phyloP scores from a whole-genome alignment of 1,284 basidiomycete genomes.

The Xanthoconium separans region DNA sequence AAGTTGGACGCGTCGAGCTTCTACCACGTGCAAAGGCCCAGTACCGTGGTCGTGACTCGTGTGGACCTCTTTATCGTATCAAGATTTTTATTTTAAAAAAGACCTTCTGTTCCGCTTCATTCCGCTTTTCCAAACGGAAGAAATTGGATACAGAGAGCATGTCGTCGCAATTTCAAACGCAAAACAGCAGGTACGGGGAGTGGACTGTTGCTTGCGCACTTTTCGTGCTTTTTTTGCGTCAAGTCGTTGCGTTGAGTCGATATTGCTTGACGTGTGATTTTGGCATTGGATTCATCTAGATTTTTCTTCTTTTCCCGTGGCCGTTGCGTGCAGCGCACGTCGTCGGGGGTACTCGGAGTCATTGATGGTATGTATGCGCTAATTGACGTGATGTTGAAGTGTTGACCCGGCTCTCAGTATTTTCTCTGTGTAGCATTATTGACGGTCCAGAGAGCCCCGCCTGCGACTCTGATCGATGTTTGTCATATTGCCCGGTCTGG shows the following conservation, averaged over 20 bases:
- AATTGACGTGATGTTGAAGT: constrained; percentile 10
- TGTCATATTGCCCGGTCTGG: background rate
- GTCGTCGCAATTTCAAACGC: background rate
- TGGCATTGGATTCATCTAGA: background rate
- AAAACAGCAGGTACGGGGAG: background rate
- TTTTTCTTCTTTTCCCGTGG: background rate
- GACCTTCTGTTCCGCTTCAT: too few species aligned
- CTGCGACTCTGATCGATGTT: background rate
- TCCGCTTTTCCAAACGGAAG: background rate
- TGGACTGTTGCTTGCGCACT: background rate
- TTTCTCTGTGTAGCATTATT: background rate
- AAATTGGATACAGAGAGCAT: background rate
- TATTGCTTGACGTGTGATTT: background rate
- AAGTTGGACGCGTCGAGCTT: background rate
- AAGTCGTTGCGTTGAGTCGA: background rate
- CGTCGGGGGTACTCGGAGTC: constrained; percentile 3
- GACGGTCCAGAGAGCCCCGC: background rate
- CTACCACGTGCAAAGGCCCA: constrained; percentile 11
- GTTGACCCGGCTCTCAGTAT: background rate
- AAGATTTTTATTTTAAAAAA: background rate
- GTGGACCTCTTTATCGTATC: constrained; percentile 1
- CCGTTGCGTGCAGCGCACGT: background rate
- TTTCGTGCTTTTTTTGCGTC: background rate
- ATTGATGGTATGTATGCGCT: background rate
- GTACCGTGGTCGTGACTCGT: background rate